These are phyloP conservation scores for Hyphochytrium catenoides DNA, from an alignment of 352 stramenopile species.

Conservation along the genomic window DNA sequence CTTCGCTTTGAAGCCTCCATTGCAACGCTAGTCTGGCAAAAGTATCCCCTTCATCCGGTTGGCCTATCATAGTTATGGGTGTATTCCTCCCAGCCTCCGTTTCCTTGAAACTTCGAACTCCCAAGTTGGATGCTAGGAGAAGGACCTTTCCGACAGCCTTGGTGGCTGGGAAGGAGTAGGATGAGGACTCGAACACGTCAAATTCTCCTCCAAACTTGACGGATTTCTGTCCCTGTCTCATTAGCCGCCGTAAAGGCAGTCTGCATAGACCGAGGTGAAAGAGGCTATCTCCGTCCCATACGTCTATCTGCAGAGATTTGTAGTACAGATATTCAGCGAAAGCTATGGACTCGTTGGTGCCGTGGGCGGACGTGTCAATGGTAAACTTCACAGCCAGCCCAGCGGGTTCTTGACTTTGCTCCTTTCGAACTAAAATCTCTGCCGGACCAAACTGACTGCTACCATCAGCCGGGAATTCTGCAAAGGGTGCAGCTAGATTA, in stretches of 20 bases:
- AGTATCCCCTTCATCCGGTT: no score
- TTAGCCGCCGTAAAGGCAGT: constrained; percentile 53
- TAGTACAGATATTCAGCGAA: constrained; percentile 66
- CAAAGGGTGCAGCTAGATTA: no score
- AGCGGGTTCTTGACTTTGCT: no score
- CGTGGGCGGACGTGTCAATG: constrained; percentile 26
- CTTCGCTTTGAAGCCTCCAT: no score
- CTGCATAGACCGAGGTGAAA: constrained; percentile 57
- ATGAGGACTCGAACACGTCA: constrained; percentile 13
- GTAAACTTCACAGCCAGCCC: constrained; percentile 37
- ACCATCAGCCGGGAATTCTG: no score
- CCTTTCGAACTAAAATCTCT: no score
- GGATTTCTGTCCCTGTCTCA: constrained; percentile 61
- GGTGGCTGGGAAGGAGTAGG: no score
- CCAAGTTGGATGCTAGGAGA: constrained; percentile 19
- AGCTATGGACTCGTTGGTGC: constrained; percentile 28
- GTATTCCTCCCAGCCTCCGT: no score
- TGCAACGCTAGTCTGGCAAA: no score
- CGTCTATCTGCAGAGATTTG: constrained; percentile 62
- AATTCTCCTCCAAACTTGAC: constrained; percentile 68
- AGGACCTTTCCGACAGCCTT: constrained; percentile 14
- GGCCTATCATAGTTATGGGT: no score
- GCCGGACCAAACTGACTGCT: no score
- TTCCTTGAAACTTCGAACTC: no score
- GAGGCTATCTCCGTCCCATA: constrained; percentile 75